Conservation (phyloP, 768 basidiomycete genomes). For the Suillus americanus region DNA sequence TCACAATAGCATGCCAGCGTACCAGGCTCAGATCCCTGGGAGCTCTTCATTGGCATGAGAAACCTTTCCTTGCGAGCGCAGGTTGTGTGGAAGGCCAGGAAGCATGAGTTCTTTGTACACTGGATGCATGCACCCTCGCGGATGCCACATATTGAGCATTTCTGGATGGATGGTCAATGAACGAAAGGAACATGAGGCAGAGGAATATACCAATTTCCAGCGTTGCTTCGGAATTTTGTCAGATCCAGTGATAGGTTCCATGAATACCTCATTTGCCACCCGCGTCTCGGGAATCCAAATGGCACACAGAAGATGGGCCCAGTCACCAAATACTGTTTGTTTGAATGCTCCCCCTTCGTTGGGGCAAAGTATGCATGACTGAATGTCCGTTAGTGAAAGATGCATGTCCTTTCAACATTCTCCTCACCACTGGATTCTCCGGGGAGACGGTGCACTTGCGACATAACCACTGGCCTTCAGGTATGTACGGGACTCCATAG, state of each 20-base stretch:
- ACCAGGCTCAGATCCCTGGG: slow-evolving; percentile 70
- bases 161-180: slow-evolving; percentile 32
- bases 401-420: background rate
- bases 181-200: background rate
- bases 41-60: slow-evolving; percentile 83
- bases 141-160: slow-evolving; percentile 64
- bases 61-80: slow-evolving; percentile 89
- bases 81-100: slow-evolving; percentile 91
- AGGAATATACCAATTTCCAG: slow-evolving; percentile 83
- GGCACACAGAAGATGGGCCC: slow-evolving; percentile 95
- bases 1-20: slow-evolving; percentile 84
- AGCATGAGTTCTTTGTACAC: slow-evolving; percentile 88
- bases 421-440: slow-evolving; percentile 87
- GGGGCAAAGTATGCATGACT: slow-evolving; percentile 96
- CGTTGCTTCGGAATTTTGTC: slow-evolving; percentile 86
- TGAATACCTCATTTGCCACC: slow-evolving; percentile 92
- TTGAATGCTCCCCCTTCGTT: slow-evolving; percentile 99
- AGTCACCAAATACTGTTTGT: slow-evolving; percentile 88
- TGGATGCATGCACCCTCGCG: slow-evolving; percentile 90
- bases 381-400: background rate
- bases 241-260: slow-evolving; percentile 94
- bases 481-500: slow-evolving; percentile 98
- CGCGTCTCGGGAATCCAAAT: slow-evolving; percentile 97
- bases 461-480: slow-evolving; percentile 99
- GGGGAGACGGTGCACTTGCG: slow-evolving; percentile 98